Evolutionary conservation across 441 rosid species (phyloP).

Genomic region (Corymbia citriodora): DNA sequence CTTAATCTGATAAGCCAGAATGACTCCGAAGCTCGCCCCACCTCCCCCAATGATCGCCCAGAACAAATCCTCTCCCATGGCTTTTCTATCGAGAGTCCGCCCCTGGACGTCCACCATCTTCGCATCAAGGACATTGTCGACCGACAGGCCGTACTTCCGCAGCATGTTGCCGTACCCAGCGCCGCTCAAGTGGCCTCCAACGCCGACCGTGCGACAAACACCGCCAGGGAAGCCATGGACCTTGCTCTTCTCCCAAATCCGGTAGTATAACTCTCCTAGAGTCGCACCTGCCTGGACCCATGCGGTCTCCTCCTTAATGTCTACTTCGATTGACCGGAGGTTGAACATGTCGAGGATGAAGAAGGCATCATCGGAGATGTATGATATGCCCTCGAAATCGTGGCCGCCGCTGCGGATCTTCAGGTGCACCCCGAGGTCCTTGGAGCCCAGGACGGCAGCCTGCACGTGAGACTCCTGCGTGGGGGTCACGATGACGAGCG

Average conservation of each 20-base stretch:
- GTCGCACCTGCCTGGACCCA: slow-evolving; percentile 7
- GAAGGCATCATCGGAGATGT: neutral
- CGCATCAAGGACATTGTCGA: slow-evolving; percentile 8
- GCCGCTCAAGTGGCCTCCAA: slow-evolving; percentile 7
- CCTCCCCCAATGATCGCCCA: slow-evolving; percentile 7
- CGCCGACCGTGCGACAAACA: neutral
- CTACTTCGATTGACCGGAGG: neutral
- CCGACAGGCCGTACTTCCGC: slow-evolving; percentile 5
- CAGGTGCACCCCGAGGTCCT: slow-evolving; percentile 23
- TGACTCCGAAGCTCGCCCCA: slow-evolving; percentile 3
- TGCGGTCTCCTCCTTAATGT: neutral
- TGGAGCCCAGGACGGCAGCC: slow-evolving; percentile 30
- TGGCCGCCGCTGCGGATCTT: slow-evolving; percentile 38
- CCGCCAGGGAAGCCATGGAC: slow-evolving; percentile 6
- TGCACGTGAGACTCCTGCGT: slow-evolving; percentile 28
- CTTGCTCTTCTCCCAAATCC: slow-evolving; percentile 7
- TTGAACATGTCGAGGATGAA: slow-evolving; percentile 38
- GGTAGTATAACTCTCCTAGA: slow-evolving; percentile 1
- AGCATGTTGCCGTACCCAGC: slow-evolving; percentile 7
- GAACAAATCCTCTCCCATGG: slow-evolving; percentile 10
- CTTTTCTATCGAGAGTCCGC: slow-evolving; percentile 2
- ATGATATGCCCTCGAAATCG: slow-evolving; percentile 21
- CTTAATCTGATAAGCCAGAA: neutral
- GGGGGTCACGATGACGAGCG: slow-evolving; percentile 27
- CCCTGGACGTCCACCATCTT: neutral